phyloP scores from a whole-genome alignment of 1,284 basidiomycete species.

The Somion occarium region DNA sequence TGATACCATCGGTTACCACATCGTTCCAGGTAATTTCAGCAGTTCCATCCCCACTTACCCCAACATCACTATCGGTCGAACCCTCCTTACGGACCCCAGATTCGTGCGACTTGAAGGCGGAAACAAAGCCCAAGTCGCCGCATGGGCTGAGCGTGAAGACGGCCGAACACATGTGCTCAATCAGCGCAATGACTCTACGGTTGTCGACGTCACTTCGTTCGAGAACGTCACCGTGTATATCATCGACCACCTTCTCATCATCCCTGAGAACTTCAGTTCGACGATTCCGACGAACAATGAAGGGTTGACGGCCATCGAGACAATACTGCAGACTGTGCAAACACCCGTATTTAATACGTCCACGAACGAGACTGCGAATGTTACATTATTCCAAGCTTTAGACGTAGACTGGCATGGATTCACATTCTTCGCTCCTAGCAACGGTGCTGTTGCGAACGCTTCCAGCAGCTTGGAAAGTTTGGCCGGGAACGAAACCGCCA shows the following conservation, averaged over 20 bases:
- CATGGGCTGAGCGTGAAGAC: slow-evolving; percentile 45
- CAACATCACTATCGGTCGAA: slow-evolving; percentile 60
- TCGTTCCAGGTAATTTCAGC: slow-evolving; percentile 50
- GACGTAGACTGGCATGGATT: slow-evolving; percentile 42
- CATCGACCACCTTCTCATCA: slow-evolving; percentile 47
- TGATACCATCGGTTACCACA: slow-evolving; percentile 56
- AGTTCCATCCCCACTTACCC: slow-evolving; percentile 37
- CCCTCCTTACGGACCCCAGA: slow-evolving; percentile 46
- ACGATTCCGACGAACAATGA: slow-evolving; percentile 39
- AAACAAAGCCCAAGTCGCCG: slow-evolving; percentile 56
- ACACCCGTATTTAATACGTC: slow-evolving; percentile 19
- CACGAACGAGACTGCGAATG: slow-evolving; percentile 28
- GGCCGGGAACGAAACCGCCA: slow-evolving; percentile 40
- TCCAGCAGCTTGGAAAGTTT: slow-evolving; percentile 31
- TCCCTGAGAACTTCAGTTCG: slow-evolving; percentile 45
- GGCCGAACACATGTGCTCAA: slow-evolving; percentile 49
- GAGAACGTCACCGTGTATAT: slow-evolving; percentile 47
- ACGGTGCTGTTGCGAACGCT: slow-evolving; percentile 42
- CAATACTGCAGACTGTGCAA: slow-evolving; percentile 25
- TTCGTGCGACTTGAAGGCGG: slow-evolving; percentile 48
- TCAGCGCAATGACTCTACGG: slow-evolving; percentile 41
- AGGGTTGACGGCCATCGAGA: slow-evolving; percentile 31
- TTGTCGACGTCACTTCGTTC: slow-evolving; percentile 41
- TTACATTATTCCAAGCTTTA: slow-evolving; percentile 35
- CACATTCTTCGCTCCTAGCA: slow-evolving; percentile 67